Conservation (phyloP, 1,284 basidiomycete species). For the Ganoderma multipileum region DNA sequence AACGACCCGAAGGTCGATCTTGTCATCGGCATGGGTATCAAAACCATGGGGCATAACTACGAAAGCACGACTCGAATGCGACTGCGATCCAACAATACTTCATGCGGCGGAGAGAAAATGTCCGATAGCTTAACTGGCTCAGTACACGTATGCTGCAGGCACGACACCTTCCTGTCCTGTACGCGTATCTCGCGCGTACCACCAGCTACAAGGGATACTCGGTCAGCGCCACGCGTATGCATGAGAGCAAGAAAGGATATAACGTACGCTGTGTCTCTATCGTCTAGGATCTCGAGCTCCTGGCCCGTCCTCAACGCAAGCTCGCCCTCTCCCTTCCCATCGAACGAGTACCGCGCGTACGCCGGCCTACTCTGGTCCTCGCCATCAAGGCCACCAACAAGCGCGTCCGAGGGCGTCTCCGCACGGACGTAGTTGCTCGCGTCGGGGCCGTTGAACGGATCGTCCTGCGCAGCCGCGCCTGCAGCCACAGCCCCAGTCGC, state of each 20-base stretch:
- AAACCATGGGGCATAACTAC: slow-evolving; percentile 25
- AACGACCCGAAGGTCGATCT: slow-evolving; percentile 45
- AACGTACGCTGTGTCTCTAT: slow-evolving; percentile 79
- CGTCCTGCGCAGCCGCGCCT: slow-evolving; percentile 45
- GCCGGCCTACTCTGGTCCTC: slow-evolving; percentile 77
- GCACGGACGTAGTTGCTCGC: slow-evolving; percentile 77
- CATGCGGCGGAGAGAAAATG: slow-evolving; percentile 19
- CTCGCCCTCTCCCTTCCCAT: slow-evolving; percentile 80
- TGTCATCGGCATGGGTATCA: slow-evolving; percentile 42
- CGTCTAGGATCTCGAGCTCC: slow-evolving; percentile 79
- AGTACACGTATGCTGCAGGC: slow-evolving; percentile 88
- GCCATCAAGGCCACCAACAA: slow-evolving; percentile 63
- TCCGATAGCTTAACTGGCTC: slow-evolving; percentile 34
- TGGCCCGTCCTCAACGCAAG: slow-evolving; percentile 72
- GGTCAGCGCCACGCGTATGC: slow-evolving; percentile 10
- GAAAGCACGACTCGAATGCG: slow-evolving; percentile 37
- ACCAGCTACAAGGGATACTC: slow-evolving; percentile 72
- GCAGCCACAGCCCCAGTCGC: slow-evolving; percentile 28
- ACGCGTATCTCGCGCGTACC: slow-evolving; percentile 84
- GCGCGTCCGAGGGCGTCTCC: slow-evolving; percentile 79
- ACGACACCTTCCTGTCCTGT: slow-evolving; percentile 87
- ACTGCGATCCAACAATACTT: slow-evolving; percentile 31
- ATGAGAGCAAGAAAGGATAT: slow-evolving; percentile 7
- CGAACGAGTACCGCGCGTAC: slow-evolving; percentile 82
- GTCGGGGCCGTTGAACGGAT: slow-evolving; percentile 70